Conservation (phyloP, 2,329 filamentous ascomycete genomes). For the Aspergillus sp. region DNA sequence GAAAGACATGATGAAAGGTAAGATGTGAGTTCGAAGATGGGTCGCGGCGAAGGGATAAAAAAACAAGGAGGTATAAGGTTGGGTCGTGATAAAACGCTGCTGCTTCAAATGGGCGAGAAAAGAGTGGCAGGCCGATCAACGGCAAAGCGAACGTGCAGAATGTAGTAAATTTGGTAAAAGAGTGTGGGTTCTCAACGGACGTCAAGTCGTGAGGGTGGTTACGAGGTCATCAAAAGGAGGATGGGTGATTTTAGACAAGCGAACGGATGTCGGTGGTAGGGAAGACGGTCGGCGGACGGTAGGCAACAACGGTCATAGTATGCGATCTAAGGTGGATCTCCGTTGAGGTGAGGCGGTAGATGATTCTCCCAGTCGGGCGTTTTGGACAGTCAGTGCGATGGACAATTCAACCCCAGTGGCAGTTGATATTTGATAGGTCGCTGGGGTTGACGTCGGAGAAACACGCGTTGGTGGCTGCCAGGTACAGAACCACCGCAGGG, state of each 20-base stretch:
- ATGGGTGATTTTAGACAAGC: slow-evolving; percentile 16
- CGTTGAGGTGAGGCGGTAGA: slow-evolving; percentile 13
- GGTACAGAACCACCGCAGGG: slow-evolving; percentile 16
- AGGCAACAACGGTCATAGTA: slow-evolving; percentile 27
- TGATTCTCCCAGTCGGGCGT: slow-evolving; percentile 15
- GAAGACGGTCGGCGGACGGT: slow-evolving; percentile 13
- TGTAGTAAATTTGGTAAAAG: slow-evolving; percentile 19
- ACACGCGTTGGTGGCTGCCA: slow-evolving; percentile 23
- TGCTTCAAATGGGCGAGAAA: slow-evolving; percentile 15
- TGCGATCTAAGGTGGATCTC: slow-evolving; percentile 15
- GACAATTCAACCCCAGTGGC: slow-evolving; percentile 11
- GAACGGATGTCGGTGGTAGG: slow-evolving; percentile 22
- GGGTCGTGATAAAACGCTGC: slow-evolving; percentile 6
- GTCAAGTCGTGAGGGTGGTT: slow-evolving; percentile 40
- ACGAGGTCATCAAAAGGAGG: slow-evolving; percentile 28
- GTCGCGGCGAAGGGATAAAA: slow-evolving; percentile 12
- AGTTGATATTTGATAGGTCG: slow-evolving; percentile 16
- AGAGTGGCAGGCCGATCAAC: slow-evolving; percentile 34
- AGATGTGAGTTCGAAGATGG: not conserved
- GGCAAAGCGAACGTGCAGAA: slow-evolving; percentile 25
- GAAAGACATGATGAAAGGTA: slow-evolving; percentile 31
- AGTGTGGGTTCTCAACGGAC: slow-evolving; percentile 35
- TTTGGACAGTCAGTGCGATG: slow-evolving; percentile 9
- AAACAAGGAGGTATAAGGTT: slow-evolving; percentile 9
- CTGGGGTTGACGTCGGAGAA: slow-evolving; percentile 18